Conservation (phyloP, 805 yeast species). For the Wickerhamiella domercqiae region DNA sequence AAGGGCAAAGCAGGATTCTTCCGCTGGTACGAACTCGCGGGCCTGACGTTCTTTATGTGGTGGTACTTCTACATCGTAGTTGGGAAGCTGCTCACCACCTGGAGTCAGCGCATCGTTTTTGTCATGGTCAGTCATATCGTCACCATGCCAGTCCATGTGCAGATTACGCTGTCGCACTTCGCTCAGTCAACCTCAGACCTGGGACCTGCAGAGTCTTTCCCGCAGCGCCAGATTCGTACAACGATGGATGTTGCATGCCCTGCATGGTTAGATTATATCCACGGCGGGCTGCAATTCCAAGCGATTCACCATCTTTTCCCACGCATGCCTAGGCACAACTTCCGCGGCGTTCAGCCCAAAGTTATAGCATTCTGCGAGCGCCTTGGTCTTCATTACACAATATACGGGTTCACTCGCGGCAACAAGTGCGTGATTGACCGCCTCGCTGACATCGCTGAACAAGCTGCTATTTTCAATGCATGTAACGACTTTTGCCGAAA, state of each 20-base stretch:
- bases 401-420: slow-evolving; percentile 72
- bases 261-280: slow-evolving; percentile 77
- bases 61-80: slow-evolving; percentile 69
- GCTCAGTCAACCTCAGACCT: slow-evolving; percentile 87
- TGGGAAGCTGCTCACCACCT: slow-evolving; percentile 35
- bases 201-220: slow-evolving; percentile 66
- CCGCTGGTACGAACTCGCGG: slow-evolving; percentile 60
- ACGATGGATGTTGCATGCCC: slow-evolving; percentile 96
- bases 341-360: slow-evolving; percentile 54
- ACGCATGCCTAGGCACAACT: slow-evolving; percentile 74
- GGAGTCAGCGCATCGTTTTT: slow-evolving; percentile 39
- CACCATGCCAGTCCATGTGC: slow-evolving; percentile 89
- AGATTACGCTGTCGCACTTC: slow-evolving; percentile 76
- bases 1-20: slow-evolving; percentile 79
- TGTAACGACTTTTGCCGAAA: slow-evolving; percentile 50
- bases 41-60: slow-evolving; percentile 52
- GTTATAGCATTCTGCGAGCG: slow-evolving; percentile 62
- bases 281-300: slow-evolving; percentile 87
- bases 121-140: slow-evolving; percentile 61
- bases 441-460: slow-evolving; percentile 62
- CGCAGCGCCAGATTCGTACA: slow-evolving; percentile 68
- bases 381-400: slow-evolving; percentile 65
- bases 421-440: slow-evolving; percentile 55
- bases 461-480: slow-evolving; percentile 59
- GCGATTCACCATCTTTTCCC: slow-evolving; percentile 86